A percentile compares a stretch with the other conserved stretches of the same genome.
Evolutionary conservation across 2,329 filamentous ascomycete species (phyloP).

Genomic region (Aspergillus oerlinghausenensis): DNA sequence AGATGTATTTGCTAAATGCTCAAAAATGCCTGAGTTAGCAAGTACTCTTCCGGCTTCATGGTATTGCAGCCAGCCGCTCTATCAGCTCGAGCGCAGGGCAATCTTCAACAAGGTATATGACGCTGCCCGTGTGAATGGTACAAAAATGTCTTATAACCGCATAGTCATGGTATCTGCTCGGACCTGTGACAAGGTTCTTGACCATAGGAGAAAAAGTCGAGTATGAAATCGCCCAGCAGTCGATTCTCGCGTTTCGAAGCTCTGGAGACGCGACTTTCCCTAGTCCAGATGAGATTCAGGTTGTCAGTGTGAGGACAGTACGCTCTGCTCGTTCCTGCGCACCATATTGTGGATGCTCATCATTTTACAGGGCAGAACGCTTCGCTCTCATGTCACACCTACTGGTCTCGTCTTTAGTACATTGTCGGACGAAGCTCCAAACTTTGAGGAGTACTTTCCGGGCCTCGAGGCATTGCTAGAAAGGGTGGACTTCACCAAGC

Average conservation of each 20-base stretch:
- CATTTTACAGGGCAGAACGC: slow-evolving; percentile 12
- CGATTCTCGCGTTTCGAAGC: slow-evolving; percentile 36
- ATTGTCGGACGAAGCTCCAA: slow-evolving; percentile 44
- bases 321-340: neutral
- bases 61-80: slow-evolving; percentile 47
- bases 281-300: slow-evolving; percentile 35
- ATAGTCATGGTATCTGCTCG: slow-evolving; percentile 51
- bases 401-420: slow-evolving; percentile 53
- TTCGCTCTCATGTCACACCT: slow-evolving; percentile 42
- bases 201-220: slow-evolving; percentile 37
- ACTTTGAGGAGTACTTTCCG: slow-evolving; percentile 52
- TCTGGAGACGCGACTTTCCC: slow-evolving; percentile 26
- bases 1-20: neutral
- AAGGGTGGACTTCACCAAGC: slow-evolving; percentile 51
- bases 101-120: slow-evolving; percentile 45
- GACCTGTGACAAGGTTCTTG: slow-evolving; percentile 49
- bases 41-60: slow-evolving; percentile 50
- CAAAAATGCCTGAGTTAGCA: slow-evolving; percentile 29
- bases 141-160: neutral
- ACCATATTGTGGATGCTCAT: neutral
- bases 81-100: slow-evolving; percentile 47
- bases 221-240: slow-evolving; percentile 50
- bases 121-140: neutral
- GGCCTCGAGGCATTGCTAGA: slow-evolving; percentile 47
- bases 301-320: slow-evolving; percentile 33